Conservation (phyloP, 2,329 filamentous ascomycete species). For the Hypoxylon sp. region DNA sequence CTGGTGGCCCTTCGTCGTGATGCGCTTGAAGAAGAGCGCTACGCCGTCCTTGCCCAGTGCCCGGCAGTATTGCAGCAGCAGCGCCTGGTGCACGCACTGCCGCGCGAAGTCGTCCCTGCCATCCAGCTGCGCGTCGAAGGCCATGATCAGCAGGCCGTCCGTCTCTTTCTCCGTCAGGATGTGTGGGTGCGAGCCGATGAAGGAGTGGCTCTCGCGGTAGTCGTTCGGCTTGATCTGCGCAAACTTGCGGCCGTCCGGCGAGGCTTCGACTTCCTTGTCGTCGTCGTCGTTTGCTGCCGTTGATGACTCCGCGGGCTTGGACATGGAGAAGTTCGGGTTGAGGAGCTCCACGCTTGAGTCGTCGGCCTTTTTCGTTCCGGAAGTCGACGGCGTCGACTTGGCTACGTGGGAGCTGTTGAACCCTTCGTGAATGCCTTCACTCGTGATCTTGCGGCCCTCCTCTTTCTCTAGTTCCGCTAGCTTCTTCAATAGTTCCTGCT, state of each 20-base stretch:
- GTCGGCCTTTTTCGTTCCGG: conserved; percentile 60
- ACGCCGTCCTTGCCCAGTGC: conserved; percentile 90
- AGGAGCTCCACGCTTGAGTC: conserved; percentile 75
- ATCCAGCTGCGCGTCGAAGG: conserved; percentile 88
- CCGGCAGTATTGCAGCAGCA: conserved; percentile 94
- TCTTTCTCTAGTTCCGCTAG: conserved; percentile 86
- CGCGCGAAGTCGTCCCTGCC: conserved; percentile 80
- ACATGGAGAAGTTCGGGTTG: conserved; percentile 70
- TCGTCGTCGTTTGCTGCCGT: conserved; percentile 66
- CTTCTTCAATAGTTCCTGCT: conserved; percentile 79
- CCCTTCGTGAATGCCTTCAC: conserved; percentile 86
- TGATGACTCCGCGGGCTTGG: conserved; percentile 44
- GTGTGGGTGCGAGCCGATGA: conserved; percentile 80
- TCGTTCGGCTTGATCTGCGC: conserved; percentile 80
- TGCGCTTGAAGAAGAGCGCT: conserved; percentile 93
- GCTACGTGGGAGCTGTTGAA: conserved; percentile 87
- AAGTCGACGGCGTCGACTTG: conserved; percentile 50
- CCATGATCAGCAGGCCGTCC: conserved; percentile 89
- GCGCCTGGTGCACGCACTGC: conserved; percentile 91
- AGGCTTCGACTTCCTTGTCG: conserved; percentile 80
- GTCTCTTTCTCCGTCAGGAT: conserved; percentile 88
- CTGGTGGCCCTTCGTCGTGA: conserved; percentile 89
- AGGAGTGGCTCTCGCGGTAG: conserved; percentile 78
- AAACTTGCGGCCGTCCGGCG: conserved; percentile 82
- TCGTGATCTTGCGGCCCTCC: conserved; percentile 91